phyloP scores from a whole-genome alignment of 225 moss, liverwort and hornwort species.

The Bryoerythrophyllum caledonicum region DNA sequence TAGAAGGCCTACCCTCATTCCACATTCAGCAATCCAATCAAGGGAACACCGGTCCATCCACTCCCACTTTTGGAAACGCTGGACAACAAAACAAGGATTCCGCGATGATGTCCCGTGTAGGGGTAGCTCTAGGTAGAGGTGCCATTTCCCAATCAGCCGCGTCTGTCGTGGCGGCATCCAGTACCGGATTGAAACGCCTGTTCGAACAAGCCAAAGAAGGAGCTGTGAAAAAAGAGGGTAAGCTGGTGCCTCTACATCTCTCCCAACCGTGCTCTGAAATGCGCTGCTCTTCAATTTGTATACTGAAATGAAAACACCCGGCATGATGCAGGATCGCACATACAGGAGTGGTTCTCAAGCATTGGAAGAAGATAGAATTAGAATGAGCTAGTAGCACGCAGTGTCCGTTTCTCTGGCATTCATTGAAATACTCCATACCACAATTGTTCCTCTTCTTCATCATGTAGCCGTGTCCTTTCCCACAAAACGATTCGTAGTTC shows the following conservation, averaged over 20 bases:
- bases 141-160: constrained; percentile 96
- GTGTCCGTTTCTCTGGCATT: constrained; percentile 9
- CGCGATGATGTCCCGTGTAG: constrained; percentile 95
- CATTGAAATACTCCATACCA: constrained; percentile 10
- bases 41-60: constrained; percentile 38
- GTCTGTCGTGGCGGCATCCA: constrained; percentile 93
- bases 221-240: constrained; percentile 95
- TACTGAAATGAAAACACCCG: constrained; percentile 20
- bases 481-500: neutral
- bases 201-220: constrained; percentile 99
- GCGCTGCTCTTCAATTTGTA: neutral
- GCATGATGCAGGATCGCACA: constrained; percentile 50
- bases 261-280: neutral
- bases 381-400: constrained; percentile 17
- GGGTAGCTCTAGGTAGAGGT: constrained; percentile 82
- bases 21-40: constrained; percentile 36
- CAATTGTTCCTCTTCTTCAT: constrained; percentile 17
- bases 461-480: constrained; percentile 10
- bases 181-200: constrained; percentile 93
- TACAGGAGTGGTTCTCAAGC: constrained; percentile 66
- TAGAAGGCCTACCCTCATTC: constrained; percentile 56
- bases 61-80: constrained; percentile 40
- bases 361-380: constrained; percentile 48
- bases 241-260: constrained; percentile 5
- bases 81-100: constrained; percentile 75